Conservation (phyloP, 1,139 yeast genomes). For the Suhomyces anneliseae region DNA sequence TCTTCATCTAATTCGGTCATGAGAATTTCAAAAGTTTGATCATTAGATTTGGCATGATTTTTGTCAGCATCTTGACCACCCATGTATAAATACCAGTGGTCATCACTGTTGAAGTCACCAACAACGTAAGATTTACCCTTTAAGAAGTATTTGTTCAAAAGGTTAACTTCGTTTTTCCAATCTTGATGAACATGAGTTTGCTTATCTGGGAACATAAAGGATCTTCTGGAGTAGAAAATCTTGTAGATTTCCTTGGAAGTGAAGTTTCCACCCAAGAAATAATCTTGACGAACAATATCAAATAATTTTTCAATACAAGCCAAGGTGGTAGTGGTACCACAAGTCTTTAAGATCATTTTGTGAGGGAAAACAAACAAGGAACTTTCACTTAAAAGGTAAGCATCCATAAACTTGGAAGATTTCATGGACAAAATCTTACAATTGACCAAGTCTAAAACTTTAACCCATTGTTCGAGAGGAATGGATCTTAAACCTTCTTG, state of each 20-base stretch:
- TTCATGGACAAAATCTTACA: constrained; percentile 87
- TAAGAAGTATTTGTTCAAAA: constrained; percentile 62
- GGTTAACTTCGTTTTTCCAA: constrained; percentile 79
- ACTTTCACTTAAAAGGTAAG: constrained; percentile 86
- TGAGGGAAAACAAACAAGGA: constrained; percentile 87
- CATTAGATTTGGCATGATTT: constrained; percentile 25
- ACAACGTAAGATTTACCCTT: constrained; percentile 74
- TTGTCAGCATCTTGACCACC: constrained; percentile 37
- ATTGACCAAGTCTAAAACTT: constrained; percentile 74
- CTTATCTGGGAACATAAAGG: constrained; percentile 88
- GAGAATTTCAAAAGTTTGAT: constrained; percentile 83
- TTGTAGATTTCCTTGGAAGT: constrained; percentile 50
- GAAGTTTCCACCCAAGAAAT: constrained; percentile 16
- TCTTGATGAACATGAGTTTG: constrained; percentile 80
- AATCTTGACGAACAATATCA: constrained; percentile 42
- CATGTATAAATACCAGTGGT: constrained; percentile 89
- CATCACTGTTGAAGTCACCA: constrained; percentile 70
- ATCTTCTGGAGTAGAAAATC: constrained; percentile 86
- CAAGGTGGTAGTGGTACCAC: constrained; percentile 93
- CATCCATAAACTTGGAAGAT: constrained; percentile 66
- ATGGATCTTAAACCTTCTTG: constrained; percentile 61
- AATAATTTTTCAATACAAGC: constrained; percentile 71
- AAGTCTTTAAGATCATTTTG: constrained; percentile 84
- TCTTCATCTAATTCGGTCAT: constrained; percentile 80
- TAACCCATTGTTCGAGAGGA: constrained; percentile 67